These are phyloP conservation scores for Plasmodium billcollinsi DNA, from an alignment of 169 alveolate genomes.

Conservation along the genomic window DNA sequence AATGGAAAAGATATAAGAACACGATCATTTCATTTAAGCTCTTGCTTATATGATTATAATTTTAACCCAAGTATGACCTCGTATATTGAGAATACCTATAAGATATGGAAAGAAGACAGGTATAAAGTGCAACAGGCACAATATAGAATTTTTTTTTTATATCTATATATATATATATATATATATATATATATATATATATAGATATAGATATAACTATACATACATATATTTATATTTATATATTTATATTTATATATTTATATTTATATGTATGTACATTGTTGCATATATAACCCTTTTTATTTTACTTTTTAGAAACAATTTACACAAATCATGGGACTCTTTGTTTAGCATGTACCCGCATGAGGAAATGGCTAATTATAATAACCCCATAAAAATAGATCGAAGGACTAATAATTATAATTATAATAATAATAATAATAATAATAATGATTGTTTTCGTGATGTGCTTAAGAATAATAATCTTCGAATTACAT, in stretches of 20 bases:
- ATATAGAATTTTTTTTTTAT: background rate
- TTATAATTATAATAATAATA: background rate
- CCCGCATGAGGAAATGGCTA: background rate
- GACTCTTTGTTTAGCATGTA: slow-evolving; percentile 17
- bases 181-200: no score
- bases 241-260: background rate
- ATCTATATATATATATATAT: no score
- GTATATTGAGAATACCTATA: slow-evolving; percentile 34
- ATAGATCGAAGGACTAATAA: background rate
- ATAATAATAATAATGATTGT: background rate
- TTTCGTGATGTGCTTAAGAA: background rate
- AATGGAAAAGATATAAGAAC: slow-evolving; percentile 22
- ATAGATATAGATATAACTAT: no score
- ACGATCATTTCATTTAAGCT: slow-evolving; percentile 26
- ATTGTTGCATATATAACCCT: no score
- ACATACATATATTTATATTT: no score
- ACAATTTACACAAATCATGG: slow-evolving; percentile 48
- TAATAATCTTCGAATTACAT: slow-evolving; percentile 21
- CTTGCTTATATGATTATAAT: slow-evolving; percentile 3
- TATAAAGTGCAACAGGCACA: background rate
- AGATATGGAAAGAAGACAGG: slow-evolving; percentile 54
- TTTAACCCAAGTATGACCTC: slow-evolving; percentile 68
- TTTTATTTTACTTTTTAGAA: slow-evolving; percentile 2
- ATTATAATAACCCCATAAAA: background rate
- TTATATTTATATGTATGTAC: background rate